Percentiles rank a stretch among this genome's conserved stretches.
These are phyloP conservation scores for Syzygium grande DNA, from an alignment of 345 rosid species.

Conservation along the genomic window DNA sequence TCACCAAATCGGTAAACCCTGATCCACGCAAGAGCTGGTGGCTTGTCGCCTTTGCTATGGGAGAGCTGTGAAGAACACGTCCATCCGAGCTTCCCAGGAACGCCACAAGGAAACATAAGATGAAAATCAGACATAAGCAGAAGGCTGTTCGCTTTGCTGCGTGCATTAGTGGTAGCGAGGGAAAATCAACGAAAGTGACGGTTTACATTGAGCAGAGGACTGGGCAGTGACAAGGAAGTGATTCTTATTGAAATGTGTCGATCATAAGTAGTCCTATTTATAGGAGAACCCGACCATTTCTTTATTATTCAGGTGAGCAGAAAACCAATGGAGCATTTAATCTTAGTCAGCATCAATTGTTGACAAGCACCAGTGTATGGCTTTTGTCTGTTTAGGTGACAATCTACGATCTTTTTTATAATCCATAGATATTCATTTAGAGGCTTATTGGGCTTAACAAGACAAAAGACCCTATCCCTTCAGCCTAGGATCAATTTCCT, in stretches of 20 bases:
- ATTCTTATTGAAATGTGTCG: not conserved
- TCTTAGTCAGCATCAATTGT: not conserved
- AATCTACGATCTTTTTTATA: not conserved
- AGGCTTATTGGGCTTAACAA: not conserved
- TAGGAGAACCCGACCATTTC: not conserved
- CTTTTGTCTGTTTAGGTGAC: not conserved
- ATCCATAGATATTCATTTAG: not conserved
- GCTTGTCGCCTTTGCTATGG: not conserved
- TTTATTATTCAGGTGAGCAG: not conserved
- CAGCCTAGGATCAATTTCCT: not conserved
- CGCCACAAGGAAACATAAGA: not conserved
- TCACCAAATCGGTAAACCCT: slow-evolving; percentile 4
- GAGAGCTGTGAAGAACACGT: not conserved
- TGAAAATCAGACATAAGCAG: not conserved
- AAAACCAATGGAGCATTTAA: not conserved
- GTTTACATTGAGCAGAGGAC: not conserved
- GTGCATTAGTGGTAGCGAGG: not conserved
- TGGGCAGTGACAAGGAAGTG: not conserved
- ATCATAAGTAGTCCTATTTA: not conserved
- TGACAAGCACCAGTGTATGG: not conserved
- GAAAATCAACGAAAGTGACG: not conserved
- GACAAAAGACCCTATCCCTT: not conserved
- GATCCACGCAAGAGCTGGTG: slow-evolving; percentile 12
- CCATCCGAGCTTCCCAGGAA: not conserved
- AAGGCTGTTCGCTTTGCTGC: not conserved